Evolutionary conservation across 2,329 filamentous ascomycete genomes (phyloP).

Genomic region (Fusarium napiforme): DNA sequence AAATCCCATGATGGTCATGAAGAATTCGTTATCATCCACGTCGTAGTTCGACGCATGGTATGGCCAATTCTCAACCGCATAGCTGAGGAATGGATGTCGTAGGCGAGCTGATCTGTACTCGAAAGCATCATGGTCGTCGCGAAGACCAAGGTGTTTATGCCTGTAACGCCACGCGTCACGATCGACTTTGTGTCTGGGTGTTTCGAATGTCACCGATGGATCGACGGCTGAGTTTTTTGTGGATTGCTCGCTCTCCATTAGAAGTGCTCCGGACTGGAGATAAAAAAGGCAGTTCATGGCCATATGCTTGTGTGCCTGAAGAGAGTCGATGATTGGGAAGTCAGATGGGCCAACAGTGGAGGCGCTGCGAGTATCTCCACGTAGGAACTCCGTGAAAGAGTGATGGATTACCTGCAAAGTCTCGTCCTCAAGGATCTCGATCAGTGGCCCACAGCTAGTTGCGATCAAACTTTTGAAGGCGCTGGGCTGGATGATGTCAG

Average conservation of each 20-base stretch:
- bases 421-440: slow-evolving; percentile 58
- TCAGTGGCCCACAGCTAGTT: slow-evolving; percentile 52
- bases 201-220: slow-evolving; percentile 2
- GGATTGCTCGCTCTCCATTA: slow-evolving; percentile 8
- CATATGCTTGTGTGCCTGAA: slow-evolving; percentile 35
- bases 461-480: slow-evolving; percentile 50
- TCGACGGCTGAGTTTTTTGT: not conserved
- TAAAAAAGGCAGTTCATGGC: slow-evolving; percentile 29
- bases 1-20: slow-evolving; percentile 6
- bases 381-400: slow-evolving; percentile 60
- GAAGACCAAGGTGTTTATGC: not conserved
- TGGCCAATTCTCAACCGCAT: slow-evolving; percentile 38
- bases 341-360: not conserved
- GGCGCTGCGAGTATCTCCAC: slow-evolving; percentile 37
- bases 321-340: slow-evolving; percentile 32
- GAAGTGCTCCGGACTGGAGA: slow-evolving; percentile 31
- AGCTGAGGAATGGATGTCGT: slow-evolving; percentile 30
- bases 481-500: slow-evolving; percentile 14
- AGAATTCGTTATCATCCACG: slow-evolving; percentile 23
- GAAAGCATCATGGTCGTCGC: slow-evolving; percentile 2
- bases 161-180: not conserved
- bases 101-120: slow-evolving; percentile 33
- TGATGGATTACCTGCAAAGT: slow-evolving; percentile 59
- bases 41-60: slow-evolving; percentile 39
- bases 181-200: not conserved